Conservation (phyloP, 2,329 filamentous ascomycete genomes). For the Trichoderma brevicompactum region DNA sequence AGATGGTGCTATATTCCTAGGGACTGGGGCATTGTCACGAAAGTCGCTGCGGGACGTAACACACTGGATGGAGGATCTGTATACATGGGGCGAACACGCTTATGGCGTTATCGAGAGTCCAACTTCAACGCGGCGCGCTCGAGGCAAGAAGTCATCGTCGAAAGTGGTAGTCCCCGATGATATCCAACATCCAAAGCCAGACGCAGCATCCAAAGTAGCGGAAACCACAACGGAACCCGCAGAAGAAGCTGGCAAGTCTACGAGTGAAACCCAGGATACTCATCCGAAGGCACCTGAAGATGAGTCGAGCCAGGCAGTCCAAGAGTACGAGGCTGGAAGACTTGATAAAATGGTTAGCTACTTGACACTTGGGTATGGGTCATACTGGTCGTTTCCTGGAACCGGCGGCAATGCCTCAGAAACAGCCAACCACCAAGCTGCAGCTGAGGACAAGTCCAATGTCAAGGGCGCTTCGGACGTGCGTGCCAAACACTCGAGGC, state of each 20-base stretch:
- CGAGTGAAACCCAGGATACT: not conserved
- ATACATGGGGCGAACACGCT: slow-evolving; percentile 78
- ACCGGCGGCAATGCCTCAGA: slow-evolving; percentile 19
- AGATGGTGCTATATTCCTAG: slow-evolving; percentile 87
- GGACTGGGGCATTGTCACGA: slow-evolving; percentile 72
- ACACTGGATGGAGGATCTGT: slow-evolving; percentile 87
- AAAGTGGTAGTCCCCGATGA: slow-evolving; percentile 28
- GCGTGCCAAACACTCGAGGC: slow-evolving; percentile 23
- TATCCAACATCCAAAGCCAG: slow-evolving; percentile 18
- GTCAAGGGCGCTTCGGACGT: slow-evolving; percentile 10
- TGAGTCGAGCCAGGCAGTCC: not conserved
- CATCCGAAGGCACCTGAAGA: not conserved
- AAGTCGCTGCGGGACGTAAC: slow-evolving; percentile 73
- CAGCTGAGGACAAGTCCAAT: slow-evolving; percentile 30
- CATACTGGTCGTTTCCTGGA: slow-evolving; percentile 61
- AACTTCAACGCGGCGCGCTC: slow-evolving; percentile 63
- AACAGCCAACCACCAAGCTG: slow-evolving; percentile 29
- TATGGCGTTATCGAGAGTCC: slow-evolving; percentile 86
- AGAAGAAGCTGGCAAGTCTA: not conserved
- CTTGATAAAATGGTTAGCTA: slow-evolving; percentile 65
- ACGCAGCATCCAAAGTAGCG: not conserved
- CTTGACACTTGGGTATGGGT: slow-evolving; percentile 69
- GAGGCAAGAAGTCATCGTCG: slow-evolving; percentile 40
- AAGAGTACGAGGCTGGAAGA: slow-evolving; percentile 6
- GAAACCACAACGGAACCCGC: not conserved